Percentiles rank a stretch among this genome's conserved stretches.
Evolutionary conservation across 257 asterid species (phyloP).

Genomic region (Solanum ossicruentum): DNA sequence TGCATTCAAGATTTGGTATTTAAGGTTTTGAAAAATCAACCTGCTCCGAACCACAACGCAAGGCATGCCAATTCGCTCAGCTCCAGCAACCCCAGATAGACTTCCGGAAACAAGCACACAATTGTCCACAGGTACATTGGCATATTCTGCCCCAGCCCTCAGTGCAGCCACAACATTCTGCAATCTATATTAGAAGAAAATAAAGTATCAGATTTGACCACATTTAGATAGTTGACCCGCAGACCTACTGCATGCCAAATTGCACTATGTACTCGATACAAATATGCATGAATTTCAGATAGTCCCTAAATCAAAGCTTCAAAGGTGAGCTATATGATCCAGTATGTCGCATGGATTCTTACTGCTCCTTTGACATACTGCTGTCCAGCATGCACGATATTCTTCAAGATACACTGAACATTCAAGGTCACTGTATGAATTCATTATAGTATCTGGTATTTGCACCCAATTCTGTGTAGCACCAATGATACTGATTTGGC

Average conservation of each 20-base stretch:
- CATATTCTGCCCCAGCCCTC: slow-evolving; percentile 79
- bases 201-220: not conserved
- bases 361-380: not conserved
- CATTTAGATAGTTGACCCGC: not conserved
- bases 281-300: not conserved
- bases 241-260: not conserved
- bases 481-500: not conserved
- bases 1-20: not conserved
- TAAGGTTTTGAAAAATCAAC: slow-evolving; percentile 21
- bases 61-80: slow-evolving; percentile 78
- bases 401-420: not conserved
- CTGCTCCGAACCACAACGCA: slow-evolving; percentile 86
- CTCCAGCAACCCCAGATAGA: slow-evolving; percentile 70
- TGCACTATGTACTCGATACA: not conserved
- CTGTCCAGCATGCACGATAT: not conserved
- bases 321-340: not conserved
- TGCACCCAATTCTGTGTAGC: not conserved
- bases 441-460: not conserved
- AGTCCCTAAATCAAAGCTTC: not conserved
- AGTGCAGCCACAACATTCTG: slow-evolving; percentile 58
- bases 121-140: slow-evolving; percentile 34
- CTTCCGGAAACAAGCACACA: slow-evolving; percentile 86
- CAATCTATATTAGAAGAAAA: slow-evolving; percentile 32
- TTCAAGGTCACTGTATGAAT: not conserved
- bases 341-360: not conserved